Evolutionary conservation across 768 basidiomycete genomes (phyloP), one percentile per base, ranked within the genome.

Genomic region (Rickenella mellea): DNA sequence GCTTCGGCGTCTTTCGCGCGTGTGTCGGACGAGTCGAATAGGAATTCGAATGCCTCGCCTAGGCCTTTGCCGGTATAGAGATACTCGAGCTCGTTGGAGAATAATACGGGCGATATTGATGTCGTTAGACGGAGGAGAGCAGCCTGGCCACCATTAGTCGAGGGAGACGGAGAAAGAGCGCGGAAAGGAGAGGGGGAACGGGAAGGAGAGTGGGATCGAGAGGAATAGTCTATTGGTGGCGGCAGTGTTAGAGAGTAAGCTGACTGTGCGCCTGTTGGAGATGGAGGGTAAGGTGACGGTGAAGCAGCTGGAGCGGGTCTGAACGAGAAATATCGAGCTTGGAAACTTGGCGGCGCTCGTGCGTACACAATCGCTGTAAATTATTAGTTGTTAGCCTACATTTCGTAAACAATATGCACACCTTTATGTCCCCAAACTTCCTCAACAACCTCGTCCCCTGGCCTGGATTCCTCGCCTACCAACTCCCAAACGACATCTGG

Each of bases 401-500:
- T 30, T 17, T 14, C n/a, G 29, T 24, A 25, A 6, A 38, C 25
- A 29, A 29, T 37, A 43, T 22, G n/a, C 24, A 24, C 10, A 94
- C 92, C 92, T 76, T 97, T 94, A 61, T 98, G 94, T 4, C 88
- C 93, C 82, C 86, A 96, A 21, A 96, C 79, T 38, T 71, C 68
- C 12, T 75, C 78, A 3, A 55, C 53, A 4, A 44, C 35, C 43
- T 72, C 71, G 39, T 62, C 54, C 41, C 61, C 66, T n/a, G n/a
- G n/a, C n/a, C n/a, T n/a, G 46, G 70, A 69, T 39, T 73, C 72
- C 25, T 75, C 76, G 28, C 53, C 64, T 0, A 56, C 58, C 15
- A 82, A 68, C 58, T 81, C 78, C 93, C 94, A 98, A n/a, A 89
- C 79, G 39, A 98, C 91, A 64, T 98, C 94, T n/a, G 87, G 84